These are phyloP conservation scores for Boletus vinaceobasis DNA, from an alignment of 768 basidiomycete genomes.

Conservation along the genomic window DNA sequence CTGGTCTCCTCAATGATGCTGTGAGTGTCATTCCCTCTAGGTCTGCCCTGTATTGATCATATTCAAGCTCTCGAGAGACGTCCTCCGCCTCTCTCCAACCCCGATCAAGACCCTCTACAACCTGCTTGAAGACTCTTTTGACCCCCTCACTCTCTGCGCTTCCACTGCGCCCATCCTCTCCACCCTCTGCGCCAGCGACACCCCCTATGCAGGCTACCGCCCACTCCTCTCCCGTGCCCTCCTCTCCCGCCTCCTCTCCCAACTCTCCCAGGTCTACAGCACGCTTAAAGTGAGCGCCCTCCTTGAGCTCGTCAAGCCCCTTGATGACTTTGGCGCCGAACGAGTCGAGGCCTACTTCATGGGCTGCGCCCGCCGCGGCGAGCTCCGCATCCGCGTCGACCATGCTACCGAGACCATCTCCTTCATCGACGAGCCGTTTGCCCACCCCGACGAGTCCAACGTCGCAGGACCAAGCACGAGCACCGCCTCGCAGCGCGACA, in stretches of 20 bases:
- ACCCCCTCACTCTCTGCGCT: slow-evolving; percentile 82
- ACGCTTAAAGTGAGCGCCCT: slow-evolving; percentile 78
- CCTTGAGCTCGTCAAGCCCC: slow-evolving; percentile 73
- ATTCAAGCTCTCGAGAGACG: slow-evolving; percentile 71
- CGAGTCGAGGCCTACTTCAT: slow-evolving; percentile 90
- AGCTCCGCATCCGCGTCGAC: slow-evolving; percentile 83
- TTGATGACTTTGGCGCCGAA: slow-evolving; percentile 59
- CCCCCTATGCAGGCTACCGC: slow-evolving; percentile 74
- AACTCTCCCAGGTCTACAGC: slow-evolving; percentile 90
- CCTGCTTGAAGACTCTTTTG: slow-evolving; percentile 89
- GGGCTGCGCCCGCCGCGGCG: slow-evolving; percentile 84
- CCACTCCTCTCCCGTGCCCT: slow-evolving; percentile 89
- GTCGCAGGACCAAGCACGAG: slow-evolving; percentile 17
- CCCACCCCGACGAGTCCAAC: slow-evolving; percentile 35
- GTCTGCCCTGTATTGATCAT: background rate
- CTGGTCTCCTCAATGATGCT: slow-evolving; percentile 84
- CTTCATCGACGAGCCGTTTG: slow-evolving; percentile 78
- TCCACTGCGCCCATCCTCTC: slow-evolving; percentile 77
- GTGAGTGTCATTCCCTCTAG: slow-evolving; percentile 42
- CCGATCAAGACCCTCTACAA: slow-evolving; percentile 77
- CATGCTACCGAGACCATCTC: slow-evolving; percentile 82
- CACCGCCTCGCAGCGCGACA: slow-evolving; percentile 30
- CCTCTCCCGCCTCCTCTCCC: slow-evolving; percentile 84
- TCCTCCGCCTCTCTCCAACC: slow-evolving; percentile 73
- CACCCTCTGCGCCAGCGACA: slow-evolving; percentile 41